Evolutionary conservation across 495 filamentous ascomycete genomes (phyloP).

Genomic region (Penicillium roqueforti): DNA sequence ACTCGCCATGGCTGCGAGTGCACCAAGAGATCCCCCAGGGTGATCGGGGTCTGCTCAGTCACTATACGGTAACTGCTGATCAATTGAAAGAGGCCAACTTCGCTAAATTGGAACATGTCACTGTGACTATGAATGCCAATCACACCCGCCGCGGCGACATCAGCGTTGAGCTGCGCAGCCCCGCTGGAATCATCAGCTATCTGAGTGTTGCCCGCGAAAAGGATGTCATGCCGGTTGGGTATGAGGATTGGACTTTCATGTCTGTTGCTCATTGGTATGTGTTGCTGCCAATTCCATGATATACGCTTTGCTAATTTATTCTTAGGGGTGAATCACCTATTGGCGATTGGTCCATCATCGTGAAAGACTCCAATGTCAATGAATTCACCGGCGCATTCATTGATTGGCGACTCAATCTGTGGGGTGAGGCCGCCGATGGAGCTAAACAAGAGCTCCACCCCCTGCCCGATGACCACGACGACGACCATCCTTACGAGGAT

Average conservation of each 20-base stretch:
- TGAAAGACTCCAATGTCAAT: conserved; percentile 83
- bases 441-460: conserved; percentile 67
- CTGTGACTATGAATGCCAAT: conserved; percentile 92
- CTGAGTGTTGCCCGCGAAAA: conserved; percentile 66
- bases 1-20: conserved; percentile 88
- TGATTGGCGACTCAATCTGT: conserved; percentile 92
- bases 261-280: conserved; percentile 90
- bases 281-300: background rate
- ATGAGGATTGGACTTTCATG: conserved; percentile 98
- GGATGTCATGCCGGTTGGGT: conserved; percentile 66
- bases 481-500: conserved; percentile 68
- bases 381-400: conserved; percentile 69
- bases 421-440: conserved; percentile 81
- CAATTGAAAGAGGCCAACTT: conserved; percentile 80
- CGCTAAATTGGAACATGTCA: conserved; percentile 84
- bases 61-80: conserved; percentile 70
- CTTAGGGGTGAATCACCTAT: conserved; percentile 80
- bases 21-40: conserved; percentile 85
- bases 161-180: conserved; percentile 87
- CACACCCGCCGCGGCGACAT: conserved; percentile 85
- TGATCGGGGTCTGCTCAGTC: conserved; percentile 68
- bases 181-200: conserved; percentile 75
- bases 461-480: conserved; percentile 78
- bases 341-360: conserved; percentile 84
- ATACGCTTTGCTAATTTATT: conserved; percentile 10